Evolutionary conservation across 164 flowering plant species (phyloP).

Genomic region (Buxus sempervirens): DNA sequence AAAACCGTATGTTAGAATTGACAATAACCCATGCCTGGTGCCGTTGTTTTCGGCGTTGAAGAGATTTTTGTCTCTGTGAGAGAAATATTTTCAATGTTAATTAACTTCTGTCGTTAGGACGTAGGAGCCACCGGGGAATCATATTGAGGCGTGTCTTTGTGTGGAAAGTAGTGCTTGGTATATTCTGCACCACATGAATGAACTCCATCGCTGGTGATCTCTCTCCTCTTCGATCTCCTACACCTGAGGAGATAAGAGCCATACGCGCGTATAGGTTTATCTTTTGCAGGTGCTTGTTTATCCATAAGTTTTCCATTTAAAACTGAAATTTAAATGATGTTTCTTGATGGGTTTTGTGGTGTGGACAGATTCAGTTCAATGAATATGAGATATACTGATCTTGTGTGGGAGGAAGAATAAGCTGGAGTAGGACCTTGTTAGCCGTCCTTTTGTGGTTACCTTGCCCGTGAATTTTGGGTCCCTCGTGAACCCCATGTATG

Average conservation of each 20-base stretch:
- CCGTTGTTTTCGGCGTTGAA: too few species aligned
- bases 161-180: not conserved
- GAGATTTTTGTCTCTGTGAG: too few species aligned
- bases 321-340: not conserved
- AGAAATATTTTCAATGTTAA: too few species aligned
- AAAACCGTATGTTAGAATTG: too few species aligned
- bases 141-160: not conserved
- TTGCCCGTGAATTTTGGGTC: slow-evolving; percentile 42
- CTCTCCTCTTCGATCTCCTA: not conserved
- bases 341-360: slow-evolving; percentile 9
- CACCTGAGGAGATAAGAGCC: slow-evolving; percentile 14
- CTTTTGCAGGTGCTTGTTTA: not conserved
- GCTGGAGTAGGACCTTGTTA: slow-evolving; percentile 26
- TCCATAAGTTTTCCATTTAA: not conserved
- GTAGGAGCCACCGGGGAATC: too few species aligned
- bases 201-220: not conserved
- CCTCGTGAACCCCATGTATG: slow-evolving; percentile 40
- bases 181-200: slow-evolving; percentile 12
- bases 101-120: too few species aligned
- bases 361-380: slow-evolving; percentile 16
- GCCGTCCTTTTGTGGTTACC: slow-evolving; percentile 42
- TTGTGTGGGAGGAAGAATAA: slow-evolving; percentile 12
- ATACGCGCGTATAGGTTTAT: not conserved
- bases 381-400: slow-evolving; percentile 12
- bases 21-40: not conserved